phyloP scores from a whole-genome alignment of 768 basidiomycete species.

The Neoboletus subvelutipes region DNA sequence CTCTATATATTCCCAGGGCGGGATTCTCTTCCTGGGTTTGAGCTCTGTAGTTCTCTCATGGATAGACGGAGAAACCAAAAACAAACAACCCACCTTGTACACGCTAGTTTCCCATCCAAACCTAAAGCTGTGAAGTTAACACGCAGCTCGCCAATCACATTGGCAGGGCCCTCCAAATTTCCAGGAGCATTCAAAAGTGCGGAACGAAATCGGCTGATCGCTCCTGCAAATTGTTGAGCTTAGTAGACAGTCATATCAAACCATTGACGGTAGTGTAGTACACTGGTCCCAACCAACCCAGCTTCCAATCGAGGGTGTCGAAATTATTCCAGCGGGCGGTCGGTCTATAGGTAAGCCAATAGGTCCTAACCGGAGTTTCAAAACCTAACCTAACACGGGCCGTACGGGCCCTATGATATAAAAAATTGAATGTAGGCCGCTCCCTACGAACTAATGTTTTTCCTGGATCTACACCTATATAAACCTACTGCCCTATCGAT shows the following conservation, averaged over 20 bases:
- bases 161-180: background rate
- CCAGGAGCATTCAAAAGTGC: background rate
- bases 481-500: too few relatives aligned
- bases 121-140: background rate
- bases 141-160: constrained; percentile 2
- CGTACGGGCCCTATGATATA: too few relatives aligned
- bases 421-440: too few relatives aligned
- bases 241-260: background rate
- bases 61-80: background rate
- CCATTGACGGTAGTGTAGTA: too few relatives aligned
- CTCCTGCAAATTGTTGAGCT: background rate
- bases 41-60: background rate
- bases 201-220: background rate
- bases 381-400: too few relatives aligned
- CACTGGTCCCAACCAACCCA: background rate
- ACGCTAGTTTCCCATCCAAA: constrained; percentile 1
- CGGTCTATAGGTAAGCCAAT: too few relatives aligned
- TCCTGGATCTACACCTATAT: too few relatives aligned
- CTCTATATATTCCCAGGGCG: constrained; percentile 1
- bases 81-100: background rate
- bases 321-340: too few relatives aligned
- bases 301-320: too few relatives aligned
- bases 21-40: background rate
- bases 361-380: too few relatives aligned
- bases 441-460: too few relatives aligned